Conservation (phyloP, 257 asterid genomes). For the Solanum lycopersicoides region DNA sequence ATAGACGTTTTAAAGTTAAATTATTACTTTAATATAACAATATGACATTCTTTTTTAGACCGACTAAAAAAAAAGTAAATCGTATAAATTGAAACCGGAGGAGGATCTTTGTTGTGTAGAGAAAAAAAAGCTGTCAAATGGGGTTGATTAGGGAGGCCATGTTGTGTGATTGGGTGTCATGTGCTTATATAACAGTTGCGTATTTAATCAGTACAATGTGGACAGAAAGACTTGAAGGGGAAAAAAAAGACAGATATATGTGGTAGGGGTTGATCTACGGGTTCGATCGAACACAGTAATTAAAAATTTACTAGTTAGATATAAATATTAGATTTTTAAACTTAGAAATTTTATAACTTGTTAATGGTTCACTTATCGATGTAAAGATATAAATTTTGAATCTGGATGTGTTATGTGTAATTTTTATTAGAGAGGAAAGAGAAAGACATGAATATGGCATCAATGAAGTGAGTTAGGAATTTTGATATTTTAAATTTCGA, state of each 20-base stretch:
- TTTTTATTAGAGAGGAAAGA: not conserved
- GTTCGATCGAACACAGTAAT: not conserved
- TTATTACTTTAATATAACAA: too few species aligned
- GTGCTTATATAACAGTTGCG: conserved; percentile 17
- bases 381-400: not conserved
- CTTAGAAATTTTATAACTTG: not conserved
- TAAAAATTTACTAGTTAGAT: not conserved
- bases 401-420: not conserved
- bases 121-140: conserved; percentile 29
- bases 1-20: too few species aligned
- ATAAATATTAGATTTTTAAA: not conserved
- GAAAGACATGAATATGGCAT: not conserved
- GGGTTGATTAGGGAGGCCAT: conserved; percentile 38
- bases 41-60: too few species aligned
- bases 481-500: not conserved
- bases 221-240: not conserved
- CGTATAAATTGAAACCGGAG: too few species aligned
- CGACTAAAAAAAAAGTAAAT: too few species aligned
- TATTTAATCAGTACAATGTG: conserved; percentile 14
- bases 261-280: not conserved
- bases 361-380: not conserved
- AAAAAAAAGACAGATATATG: not conserved
- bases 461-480: not conserved
- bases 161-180: conserved; percentile 48
- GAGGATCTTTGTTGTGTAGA: not conserved